Evolutionary conservation across 1,284 basidiomycete species (phyloP).

Genomic region (Pholiota adiposa): DNA sequence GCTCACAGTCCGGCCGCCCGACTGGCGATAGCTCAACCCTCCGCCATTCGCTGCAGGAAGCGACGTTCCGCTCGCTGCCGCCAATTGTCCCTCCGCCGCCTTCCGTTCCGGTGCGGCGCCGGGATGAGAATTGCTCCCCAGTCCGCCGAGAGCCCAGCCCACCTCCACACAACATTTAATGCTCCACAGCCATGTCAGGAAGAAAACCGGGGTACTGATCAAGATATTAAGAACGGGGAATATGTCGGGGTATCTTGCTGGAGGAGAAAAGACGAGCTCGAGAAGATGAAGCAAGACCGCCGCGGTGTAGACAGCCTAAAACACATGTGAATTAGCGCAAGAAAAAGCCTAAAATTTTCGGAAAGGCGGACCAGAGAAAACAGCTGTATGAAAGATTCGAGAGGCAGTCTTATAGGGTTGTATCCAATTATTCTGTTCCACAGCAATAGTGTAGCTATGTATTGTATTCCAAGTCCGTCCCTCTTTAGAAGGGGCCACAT

Average conservation of each 20-base stretch:
- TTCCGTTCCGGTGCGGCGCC: slow-evolving; percentile 15
- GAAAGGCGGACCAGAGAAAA: slow-evolving; percentile 55
- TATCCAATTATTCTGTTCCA: slow-evolving; percentile 90
- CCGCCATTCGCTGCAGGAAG: neutral
- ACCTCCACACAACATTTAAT: slow-evolving; percentile 72
- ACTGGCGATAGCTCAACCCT: slow-evolving; percentile 7
- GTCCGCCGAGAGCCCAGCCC: slow-evolving; percentile 59
- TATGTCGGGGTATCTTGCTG: slow-evolving; percentile 82
- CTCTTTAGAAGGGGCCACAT: slow-evolving; percentile 89
- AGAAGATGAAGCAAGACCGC: slow-evolving; percentile 64
- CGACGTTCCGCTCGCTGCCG: neutral
- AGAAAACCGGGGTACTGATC: slow-evolving; percentile 81
- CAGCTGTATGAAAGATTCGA: slow-evolving; percentile 52
- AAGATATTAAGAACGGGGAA: slow-evolving; percentile 87
- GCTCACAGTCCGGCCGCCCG: slow-evolving; percentile 22
- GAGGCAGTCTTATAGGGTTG: slow-evolving; percentile 53
- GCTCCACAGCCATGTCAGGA: slow-evolving; percentile 76
- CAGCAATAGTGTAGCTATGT: slow-evolving; percentile 63
- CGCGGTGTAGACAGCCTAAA: slow-evolving; percentile 62
- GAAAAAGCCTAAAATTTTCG: too few relatives aligned
- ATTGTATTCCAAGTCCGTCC: slow-evolving; percentile 82
- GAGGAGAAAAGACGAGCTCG: slow-evolving; percentile 66
- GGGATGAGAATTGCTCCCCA: slow-evolving; percentile 18
- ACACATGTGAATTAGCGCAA: neutral
- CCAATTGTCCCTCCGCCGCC: slow-evolving; percentile 10